phyloP scores from a whole-genome alignment of 345 rosid species.

The Combretum micranthum region DNA sequence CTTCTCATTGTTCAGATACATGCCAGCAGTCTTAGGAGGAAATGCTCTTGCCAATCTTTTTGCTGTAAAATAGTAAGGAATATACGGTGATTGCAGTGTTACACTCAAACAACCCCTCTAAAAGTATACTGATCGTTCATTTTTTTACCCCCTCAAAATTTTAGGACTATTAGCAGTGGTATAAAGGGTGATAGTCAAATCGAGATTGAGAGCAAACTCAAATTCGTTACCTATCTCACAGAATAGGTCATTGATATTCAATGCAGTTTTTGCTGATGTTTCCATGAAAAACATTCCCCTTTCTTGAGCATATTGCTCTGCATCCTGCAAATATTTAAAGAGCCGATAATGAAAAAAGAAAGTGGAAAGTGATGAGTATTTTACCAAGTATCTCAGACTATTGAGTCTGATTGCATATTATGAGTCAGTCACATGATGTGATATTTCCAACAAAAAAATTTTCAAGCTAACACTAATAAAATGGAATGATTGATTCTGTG shows the following conservation, averaged over 20 bases:
- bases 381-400: no score
- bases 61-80: conserved; percentile 22
- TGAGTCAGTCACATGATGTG: no score
- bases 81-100: not conserved
- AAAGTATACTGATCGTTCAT: no score
- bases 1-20: conserved; percentile 28
- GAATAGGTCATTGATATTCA: conserved; percentile 31
- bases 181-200: no score
- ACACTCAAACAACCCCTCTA: no score
- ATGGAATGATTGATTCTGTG: not conserved
- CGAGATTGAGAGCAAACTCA: not conserved
- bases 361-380: not conserved
- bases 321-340: conserved; percentile 17
- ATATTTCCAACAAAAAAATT: no score
- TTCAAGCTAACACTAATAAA: not conserved
- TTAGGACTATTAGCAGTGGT: no score
- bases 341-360: not conserved
- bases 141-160: no score
- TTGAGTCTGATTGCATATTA: no score
- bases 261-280: conserved; percentile 38
- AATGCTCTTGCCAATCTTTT: conserved; percentile 38
- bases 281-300: conserved; percentile 35
- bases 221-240: conserved; percentile 24
- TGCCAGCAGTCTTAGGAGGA: conserved; percentile 29
- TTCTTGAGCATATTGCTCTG: conserved; percentile 31